Base-by-base conservation (phyloP, 1,139 yeast genomes). In the Lodderomyces metapsilosis region DNA sequence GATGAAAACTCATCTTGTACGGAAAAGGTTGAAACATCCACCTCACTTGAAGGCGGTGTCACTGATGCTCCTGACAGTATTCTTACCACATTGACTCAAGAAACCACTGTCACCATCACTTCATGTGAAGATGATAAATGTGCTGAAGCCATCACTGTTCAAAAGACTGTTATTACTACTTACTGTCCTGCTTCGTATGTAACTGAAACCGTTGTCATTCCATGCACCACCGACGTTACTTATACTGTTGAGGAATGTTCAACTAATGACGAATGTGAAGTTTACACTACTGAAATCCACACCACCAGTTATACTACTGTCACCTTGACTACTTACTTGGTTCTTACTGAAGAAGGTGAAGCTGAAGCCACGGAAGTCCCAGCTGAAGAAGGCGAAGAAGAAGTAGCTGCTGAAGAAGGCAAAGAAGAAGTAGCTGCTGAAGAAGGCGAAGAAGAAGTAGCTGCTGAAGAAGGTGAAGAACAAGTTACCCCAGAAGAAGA, bases 181-280 rank as follows among this genome's bases (percentile, higher is more conserved):
- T 44, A 46, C 31, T 47, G 51, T 38, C 51, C 49, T 20, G 39
- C 33, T 18, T 22, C 44, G 34, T 45, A 16, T 13, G 33, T 44
- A 17, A 39, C 43, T 24, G 46, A 36, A 12, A 34, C 43, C 18
- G 41, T 33, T 20, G 36, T 36, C 32, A 42, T 11, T 17, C 41
- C 47, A 22, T 17, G 36, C 28, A 37, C 39, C 16, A 38, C 46
- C 13, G 41, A 38, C 35, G 21, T 45, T 13, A 46, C 51, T 8
- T 9, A 37, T 15, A 44, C 48, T 5, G 23, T 44, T 27, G 43
- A 46, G 22, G 36, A 25, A n/a, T 46, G 51, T 39, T 24, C 27
- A 23, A 17, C 17, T 16, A 40, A 31, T 12, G 41, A 40, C 9
- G 20, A 25, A 9, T 24, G 41, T 27, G 46, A 46, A 32, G 42